phyloP scores from a whole-genome alignment of 192 early-diverging fungal species.

The Spizellomyces sp. region DNA sequence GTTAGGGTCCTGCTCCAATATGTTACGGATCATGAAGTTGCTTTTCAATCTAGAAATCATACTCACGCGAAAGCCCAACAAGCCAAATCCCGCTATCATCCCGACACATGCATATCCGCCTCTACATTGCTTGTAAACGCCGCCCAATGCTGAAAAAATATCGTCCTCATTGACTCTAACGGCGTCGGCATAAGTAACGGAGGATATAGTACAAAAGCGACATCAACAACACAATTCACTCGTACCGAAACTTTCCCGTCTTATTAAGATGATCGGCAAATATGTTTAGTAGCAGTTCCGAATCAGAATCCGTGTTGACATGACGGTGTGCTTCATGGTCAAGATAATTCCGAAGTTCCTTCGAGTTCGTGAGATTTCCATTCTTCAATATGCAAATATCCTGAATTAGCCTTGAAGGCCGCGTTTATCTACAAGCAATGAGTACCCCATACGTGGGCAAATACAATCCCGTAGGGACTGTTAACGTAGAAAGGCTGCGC shows the following conservation, averaged over 20 bases:
- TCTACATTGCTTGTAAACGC: slow-evolving; percentile 77
- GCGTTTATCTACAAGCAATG: neutral
- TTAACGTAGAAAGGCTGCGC: slow-evolving; percentile 99
- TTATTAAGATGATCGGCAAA: slow-evolving; percentile 96
- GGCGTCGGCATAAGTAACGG: neutral
- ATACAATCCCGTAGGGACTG: slow-evolving; percentile 95
- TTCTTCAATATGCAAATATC: slow-evolving; percentile 63
- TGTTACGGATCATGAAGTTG: neutral
- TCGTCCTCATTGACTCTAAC: slow-evolving; percentile 95
- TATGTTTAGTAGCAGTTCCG: slow-evolving; percentile 96
- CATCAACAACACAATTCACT: neutral
- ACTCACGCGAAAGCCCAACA: slow-evolving; percentile 75
- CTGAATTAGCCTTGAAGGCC: neutral
- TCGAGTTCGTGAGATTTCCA: slow-evolving; percentile 96
- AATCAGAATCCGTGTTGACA: slow-evolving; percentile 99
- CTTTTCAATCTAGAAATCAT: slow-evolving; percentile 10
- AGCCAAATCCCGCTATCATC: slow-evolving; percentile 98
- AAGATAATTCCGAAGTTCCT: slow-evolving; percentile 82
- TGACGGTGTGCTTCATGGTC: slow-evolving; percentile 97
- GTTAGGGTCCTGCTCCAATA: slow-evolving; percentile 83
- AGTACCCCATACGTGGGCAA: slow-evolving; percentile 79
- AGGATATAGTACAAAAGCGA: neutral
- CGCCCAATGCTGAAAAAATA: slow-evolving; percentile 89
- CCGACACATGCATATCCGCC: slow-evolving; percentile 95
- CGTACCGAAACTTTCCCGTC: slow-evolving; percentile 89